Evolutionary conservation across 371 early-diverging fungal genomes (phyloP), one percentile per base, ranked within the genome.

Genomic region (Gilbertella persicaria): DNA sequence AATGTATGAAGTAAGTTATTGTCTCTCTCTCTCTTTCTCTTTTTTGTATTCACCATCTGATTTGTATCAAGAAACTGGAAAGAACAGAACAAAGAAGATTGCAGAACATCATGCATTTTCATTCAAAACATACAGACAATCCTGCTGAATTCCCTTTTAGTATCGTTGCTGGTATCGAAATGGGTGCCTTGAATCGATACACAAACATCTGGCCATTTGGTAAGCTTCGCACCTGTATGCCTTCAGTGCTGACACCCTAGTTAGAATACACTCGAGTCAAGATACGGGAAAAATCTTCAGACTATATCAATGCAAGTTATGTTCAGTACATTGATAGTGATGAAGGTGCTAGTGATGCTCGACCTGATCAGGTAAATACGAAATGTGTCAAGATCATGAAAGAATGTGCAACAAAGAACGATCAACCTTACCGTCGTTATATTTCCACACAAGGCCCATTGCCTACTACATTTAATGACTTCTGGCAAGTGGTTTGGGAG

Each of bases 401-500:
- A 19, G 46, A 54, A 3, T 64, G 56, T 20, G 23, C 50, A 9
- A 50, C 46, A 4, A 28, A 50, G 9, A 55, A 49, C 19, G 24
- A 47, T 14, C 41, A 49, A 10, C 65, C 62, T 2, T 71, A 60
- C 57, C 62, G 67, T 41, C 60, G 69, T 9, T 96, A 92, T 61
- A 92, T 96, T 37, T 90, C 90, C 14, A 85, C 94, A 0, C 97
- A 96, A 69, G 97, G 90, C 0, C 97, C 97, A 13, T 61, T 95
- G 16, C 84, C 87, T 8, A 71, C 83, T 30, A 94, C 96, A 0
- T 77, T 88, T 40, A 79, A 75, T 9, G 95, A 94, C 53, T 97
- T 97, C 59, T 97, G 96, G 96, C 79, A 79, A 41, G 86, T 96
- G 74, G 71, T 90, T 12, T 93, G 91, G 92, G 94, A 96, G 58